Base-by-base conservation (phyloP, 2,329 filamentous ascomycete genomes). In the Paraconiothyrium sp. region DNA sequence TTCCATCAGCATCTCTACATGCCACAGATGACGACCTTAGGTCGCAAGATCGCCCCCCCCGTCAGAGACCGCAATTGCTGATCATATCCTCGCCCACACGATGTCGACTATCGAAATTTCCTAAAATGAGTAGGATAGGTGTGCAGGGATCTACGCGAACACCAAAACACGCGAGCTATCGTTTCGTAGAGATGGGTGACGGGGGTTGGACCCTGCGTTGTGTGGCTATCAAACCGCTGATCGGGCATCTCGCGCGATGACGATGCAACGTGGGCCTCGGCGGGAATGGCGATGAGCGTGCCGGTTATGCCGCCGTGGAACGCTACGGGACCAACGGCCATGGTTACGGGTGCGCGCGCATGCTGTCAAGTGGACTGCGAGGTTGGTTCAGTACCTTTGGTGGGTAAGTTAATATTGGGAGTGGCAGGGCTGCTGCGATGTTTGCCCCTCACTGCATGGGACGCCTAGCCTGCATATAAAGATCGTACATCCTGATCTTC, bases 81-180 rank as follows among this genome's bases (percentile, higher is more conserved):
- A 48, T 48, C 46, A 2, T 48, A 11, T 22, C 46, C 46, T 32
- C 46, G 7, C 30, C 24, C 46, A 32, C 46, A 34, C 11, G 20
- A 32, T 44, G 27, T 55, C 39, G 54, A 56, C 43, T 56, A 56
- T 56, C 54, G 54, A 37, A 56, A 47, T 56, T 56, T 56, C 54
- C 43, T 30, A 37, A 56, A 24, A 24, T 16, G 54, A 46, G 20
- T 22, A 56, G n/a, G 43, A 56, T 27, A 43, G 11, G 43, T 32
- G 5, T 3, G n/a, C 54, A 27, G 20, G 54, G 54, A 20, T 47
- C 7, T 47, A 55, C 14, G 27, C 52, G 52, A 46, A 20, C 37
- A 30, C 24, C n/a, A 32, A 30, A 39, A 44, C 54, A 48, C 8
- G 10, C 43, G 43, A 56, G 54, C 54, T 39, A 56, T 47, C 20